Conservation (phyloP, 768 basidiomycete genomes). For the Leccinum boreale region DNA sequence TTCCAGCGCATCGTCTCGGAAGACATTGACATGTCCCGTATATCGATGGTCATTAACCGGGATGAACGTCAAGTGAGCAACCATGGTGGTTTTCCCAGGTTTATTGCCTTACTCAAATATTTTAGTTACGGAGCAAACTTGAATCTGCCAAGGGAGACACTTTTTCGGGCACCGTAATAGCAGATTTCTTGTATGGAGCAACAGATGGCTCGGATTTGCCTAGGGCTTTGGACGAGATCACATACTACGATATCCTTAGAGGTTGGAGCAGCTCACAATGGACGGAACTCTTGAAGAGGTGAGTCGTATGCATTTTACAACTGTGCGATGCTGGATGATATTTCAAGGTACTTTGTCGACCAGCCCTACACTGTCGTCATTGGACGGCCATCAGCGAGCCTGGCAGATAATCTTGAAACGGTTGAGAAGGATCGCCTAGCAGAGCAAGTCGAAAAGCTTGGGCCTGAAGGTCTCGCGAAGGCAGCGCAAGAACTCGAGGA, state of each 20-base stretch:
- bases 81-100: not conserved
- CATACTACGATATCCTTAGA: slow-evolving; percentile 62
- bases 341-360: slow-evolving; percentile 72
- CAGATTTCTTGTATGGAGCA: slow-evolving; percentile 84
- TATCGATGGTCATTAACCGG: slow-evolving; percentile 80
- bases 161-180: slow-evolving; percentile 71
- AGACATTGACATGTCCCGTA: slow-evolving; percentile 88
- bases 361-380: slow-evolving; percentile 70
- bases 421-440: slow-evolving; percentile 78
- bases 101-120: not conserved
- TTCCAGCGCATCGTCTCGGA: slow-evolving; percentile 65
- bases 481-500: slow-evolving; percentile 66
- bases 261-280: slow-evolving; percentile 76
- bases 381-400: slow-evolving; percentile 83
- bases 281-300: slow-evolving; percentile 75
- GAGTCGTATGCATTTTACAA: slow-evolving; percentile 20
- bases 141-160: slow-evolving; percentile 82
- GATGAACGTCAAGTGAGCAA: slow-evolving; percentile 77
- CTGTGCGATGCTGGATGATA: slow-evolving; percentile 6
- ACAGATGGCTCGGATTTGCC: slow-evolving; percentile 77
- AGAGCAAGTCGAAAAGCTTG: slow-evolving; percentile 65
- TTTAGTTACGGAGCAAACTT: slow-evolving; percentile 74
- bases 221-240: slow-evolving; percentile 73
- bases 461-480: slow-evolving; percentile 74
- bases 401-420: slow-evolving; percentile 76